Base-by-base conservation (phyloP, 306 rosid genomes). In the Cicer yamashitae region DNA sequence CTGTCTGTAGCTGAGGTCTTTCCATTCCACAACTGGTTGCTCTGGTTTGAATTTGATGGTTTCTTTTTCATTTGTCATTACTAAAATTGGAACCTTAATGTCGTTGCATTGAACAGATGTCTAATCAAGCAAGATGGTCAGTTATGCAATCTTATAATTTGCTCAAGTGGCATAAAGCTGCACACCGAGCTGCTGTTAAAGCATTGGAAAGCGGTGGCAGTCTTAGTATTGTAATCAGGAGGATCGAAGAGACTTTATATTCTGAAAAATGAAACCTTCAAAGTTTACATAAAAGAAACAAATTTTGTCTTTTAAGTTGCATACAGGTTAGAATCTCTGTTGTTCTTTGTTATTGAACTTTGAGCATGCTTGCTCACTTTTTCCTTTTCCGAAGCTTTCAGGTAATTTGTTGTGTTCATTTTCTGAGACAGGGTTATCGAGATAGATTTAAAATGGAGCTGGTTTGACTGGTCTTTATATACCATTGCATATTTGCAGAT, bases 101-200 rank as follows among this genome's bases (percentile, higher is more conserved):
- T 69, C 66, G 50, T 78, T 62, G 44, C 80, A 53, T 10, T 76
- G 66, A 45, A 17, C 85, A 94, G 97, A 94, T 94, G 97, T 87
- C 98, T 57, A 94, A 94, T 82, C 98, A 89, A 78, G 97, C 98
- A 78, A 89, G 98, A 82, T 94, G 98, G 97, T 91, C 97, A 0
- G 96, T 94, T 81, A 72, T 94, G 66, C 97, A 94, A 69, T 91
- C 98, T 5, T 94, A 91, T 84, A 94, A 91, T 89, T 87, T 94
- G 81, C 93, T 94, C 78, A 94, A 91, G 83, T 91, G 93, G 98
- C 91, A 94, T 81, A 90, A 15, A 84, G 77, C 76, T 10, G 96
- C 96, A 5, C 96, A 90, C 85, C 88, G 89, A 82, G 96, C 94
- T 75, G 97, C 88, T n/a, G 86, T 94, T 75, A 89, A 88, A 86